Conservation (phyloP, 257 asterid species). For the Verbascum thapsus region DNA sequence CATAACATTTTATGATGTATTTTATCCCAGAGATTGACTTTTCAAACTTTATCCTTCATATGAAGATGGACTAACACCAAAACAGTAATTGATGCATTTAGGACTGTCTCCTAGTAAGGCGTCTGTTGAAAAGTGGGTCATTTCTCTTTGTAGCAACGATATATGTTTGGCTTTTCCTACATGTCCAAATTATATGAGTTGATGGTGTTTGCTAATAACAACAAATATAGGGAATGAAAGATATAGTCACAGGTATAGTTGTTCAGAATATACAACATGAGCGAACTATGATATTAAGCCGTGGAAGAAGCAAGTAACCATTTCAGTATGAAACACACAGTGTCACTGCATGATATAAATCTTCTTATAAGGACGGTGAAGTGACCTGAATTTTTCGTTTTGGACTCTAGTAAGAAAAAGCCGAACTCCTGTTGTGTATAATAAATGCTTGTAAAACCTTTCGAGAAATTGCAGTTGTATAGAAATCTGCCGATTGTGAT, state of each 20-base stretch:
- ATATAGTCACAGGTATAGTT: not conserved
- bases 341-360: not conserved
- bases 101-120: slow-evolving; percentile 5
- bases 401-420: slow-evolving; percentile 15
- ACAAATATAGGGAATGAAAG: not conserved
- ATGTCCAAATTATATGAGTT: not conserved
- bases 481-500: slow-evolving; percentile 13
- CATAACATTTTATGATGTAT: not conserved
- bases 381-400: slow-evolving; percentile 15
- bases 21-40: not conserved
- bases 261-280: not conserved
- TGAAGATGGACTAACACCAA: not conserved
- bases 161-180: not conserved
- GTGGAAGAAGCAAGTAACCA: not conserved
- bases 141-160: not conserved
- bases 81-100: slow-evolving; percentile 1
- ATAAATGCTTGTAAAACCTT: not conserved
- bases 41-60: not conserved
- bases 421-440: slow-evolving; percentile 9
- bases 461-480: slow-evolving; percentile 1
- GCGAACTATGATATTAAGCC: slow-evolving; percentile 4
- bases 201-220: slow-evolving; percentile 10
- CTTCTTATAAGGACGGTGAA: not conserved
- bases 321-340: not conserved
- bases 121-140: slow-evolving; percentile 1